Evolutionary conservation across 1,139 yeast species (phyloP).

Genomic region (Ogataea hybrid): DNA sequence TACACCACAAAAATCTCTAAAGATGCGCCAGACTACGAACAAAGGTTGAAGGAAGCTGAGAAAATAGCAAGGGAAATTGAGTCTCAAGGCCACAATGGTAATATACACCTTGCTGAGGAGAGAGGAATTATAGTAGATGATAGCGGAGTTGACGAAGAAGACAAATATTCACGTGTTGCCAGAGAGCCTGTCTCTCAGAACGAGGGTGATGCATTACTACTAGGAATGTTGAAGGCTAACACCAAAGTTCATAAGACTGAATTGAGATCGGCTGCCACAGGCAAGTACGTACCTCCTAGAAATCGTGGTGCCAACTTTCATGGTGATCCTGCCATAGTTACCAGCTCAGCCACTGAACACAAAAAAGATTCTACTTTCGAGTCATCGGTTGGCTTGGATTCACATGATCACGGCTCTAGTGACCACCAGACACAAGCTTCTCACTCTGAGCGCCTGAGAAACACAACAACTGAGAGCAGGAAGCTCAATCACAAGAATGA

Average conservation of each 20-base stretch:
- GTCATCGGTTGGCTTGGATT: too few species aligned
- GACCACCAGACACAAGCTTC: too few species aligned
- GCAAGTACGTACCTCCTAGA: constrained; percentile 61
- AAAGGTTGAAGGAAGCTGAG: constrained; percentile 69
- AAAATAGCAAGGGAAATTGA: constrained; percentile 82
- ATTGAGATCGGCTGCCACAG: constrained; percentile 26
- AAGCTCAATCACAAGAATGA: constrained; percentile 53
- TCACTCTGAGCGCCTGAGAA: too few species aligned
- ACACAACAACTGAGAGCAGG: constrained; percentile 27
- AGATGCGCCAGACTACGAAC: constrained; percentile 68
- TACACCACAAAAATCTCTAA: constrained; percentile 86
- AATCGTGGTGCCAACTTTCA: constrained; percentile 64
- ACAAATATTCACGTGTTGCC: constrained; percentile 89
- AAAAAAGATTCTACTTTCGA: background rate
- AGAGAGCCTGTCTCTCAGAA: constrained; percentile 31
- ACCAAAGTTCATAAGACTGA: constrained; percentile 16
- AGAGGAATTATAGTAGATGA: constrained; percentile 79
- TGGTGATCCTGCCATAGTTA: constrained; percentile 76
- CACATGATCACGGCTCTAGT: too few species aligned
- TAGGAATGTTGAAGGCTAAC: constrained; percentile 29
- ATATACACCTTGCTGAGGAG: constrained; percentile 86
- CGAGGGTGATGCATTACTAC: constrained; percentile 26
- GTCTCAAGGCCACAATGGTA: constrained; percentile 57
- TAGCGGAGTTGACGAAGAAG: constrained; percentile 91
- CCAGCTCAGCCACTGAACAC: constrained; percentile 41